Evolutionary conservation across 768 basidiomycete species (phyloP), one percentile per base, ranked within the genome.

Genomic region (Tylopilus rubrobrunneus): DNA sequence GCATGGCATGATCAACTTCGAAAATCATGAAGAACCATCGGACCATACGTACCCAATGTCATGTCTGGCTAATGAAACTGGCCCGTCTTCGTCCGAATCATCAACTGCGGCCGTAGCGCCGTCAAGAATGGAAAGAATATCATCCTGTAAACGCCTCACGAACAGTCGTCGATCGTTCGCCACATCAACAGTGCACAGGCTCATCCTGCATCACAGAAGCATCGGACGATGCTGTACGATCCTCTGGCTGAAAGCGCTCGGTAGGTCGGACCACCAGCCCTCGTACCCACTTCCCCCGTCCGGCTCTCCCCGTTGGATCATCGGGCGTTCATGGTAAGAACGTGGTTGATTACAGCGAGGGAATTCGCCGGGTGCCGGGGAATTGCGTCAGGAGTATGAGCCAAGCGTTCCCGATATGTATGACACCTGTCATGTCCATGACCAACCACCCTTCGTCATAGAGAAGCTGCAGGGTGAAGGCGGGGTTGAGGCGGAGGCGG

Each of bases 401-500:
- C 14, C 25, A 56, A 31, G 49, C 46, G 31, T 53, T 25, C 17
- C 49, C 34, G 48, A 57, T 62, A 63, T 60, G 56, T 39, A 39
- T 19, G 53, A 52, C 21, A 17, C 29, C 39, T 49, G 53, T 56
- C 57, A 56, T 50, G 40, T 25, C 43, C 46, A 53, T 25, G 25
- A 34, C 31, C 28, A 9, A 19, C 42, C 25, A 31, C 46, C 44
- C 51, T 48, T 49, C 59, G 54, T 63, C 62, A 61, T 63, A 41
- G n/a, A 49, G 56, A 58, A 56, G 45, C 56, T 21, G 43, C 36
- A 37, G 34, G 45, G 53, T 45, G 45, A 61, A 59, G 56, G 65
- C 50, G 67, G 66, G 67, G 66, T 67, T 66, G 56, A 56, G 34
- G 62, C 66, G 64, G 67, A 58, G 60, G 65, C 55, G 63, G 37